phyloP scores from a whole-genome alignment of 2,329 filamentous ascomycete genomes.

The Chaetomium sp. region DNA sequence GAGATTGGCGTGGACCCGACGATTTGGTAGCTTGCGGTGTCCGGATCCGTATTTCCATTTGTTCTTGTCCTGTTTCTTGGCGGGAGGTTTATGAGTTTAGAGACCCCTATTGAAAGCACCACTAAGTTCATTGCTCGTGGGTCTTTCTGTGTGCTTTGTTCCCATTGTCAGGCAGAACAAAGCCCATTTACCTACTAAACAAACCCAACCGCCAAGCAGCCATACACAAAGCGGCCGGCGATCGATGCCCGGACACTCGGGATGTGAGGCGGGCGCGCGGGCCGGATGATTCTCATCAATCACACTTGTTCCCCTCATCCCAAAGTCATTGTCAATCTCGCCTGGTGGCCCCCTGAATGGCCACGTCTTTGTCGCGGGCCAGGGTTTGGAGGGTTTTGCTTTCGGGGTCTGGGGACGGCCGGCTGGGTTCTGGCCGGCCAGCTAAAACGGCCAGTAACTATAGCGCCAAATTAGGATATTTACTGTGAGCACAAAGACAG shows the following conservation, averaged over 20 bases:
- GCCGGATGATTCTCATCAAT: too few species aligned
- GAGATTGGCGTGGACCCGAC: neutral
- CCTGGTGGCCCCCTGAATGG: neutral
- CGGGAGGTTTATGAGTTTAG: too few species aligned
- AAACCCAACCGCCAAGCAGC: neutral
- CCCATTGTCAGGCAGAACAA: neutral
- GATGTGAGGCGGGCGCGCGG: too few species aligned
- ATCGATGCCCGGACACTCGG: too few species aligned
- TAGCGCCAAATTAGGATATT: too few species aligned
- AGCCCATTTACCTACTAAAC: neutral
- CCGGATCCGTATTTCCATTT: neutral
- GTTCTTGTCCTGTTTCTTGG: neutral
- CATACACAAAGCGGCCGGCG: too few species aligned
- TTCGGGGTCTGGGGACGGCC: neutral
- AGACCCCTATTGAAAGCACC: too few species aligned
- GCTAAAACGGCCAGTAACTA: too few species aligned
- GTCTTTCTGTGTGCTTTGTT: neutral
- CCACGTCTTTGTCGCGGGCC: neutral
- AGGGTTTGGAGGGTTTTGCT: neutral
- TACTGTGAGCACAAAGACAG: too few species aligned
- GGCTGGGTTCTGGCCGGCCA: too few species aligned
- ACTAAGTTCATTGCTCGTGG: neutral
- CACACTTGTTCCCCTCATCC: too few species aligned
- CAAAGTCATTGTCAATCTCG: slow-evolving; percentile 10
- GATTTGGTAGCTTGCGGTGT: neutral